Evolutionary conservation across 2,329 filamentous ascomycete genomes (phyloP).

Genomic region (Beauveria australis): DNA sequence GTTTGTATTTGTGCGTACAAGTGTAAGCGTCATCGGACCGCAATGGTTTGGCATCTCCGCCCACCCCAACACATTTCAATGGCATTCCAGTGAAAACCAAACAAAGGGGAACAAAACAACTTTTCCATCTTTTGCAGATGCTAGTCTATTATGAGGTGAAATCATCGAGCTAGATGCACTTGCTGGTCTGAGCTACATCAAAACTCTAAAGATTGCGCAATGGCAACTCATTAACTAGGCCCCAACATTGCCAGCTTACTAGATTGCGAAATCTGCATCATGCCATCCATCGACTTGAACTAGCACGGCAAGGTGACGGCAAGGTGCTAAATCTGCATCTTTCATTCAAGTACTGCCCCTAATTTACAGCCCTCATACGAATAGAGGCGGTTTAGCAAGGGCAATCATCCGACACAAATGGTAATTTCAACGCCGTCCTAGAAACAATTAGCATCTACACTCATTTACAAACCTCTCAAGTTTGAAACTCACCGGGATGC

Average conservation of each 20-base stretch:
- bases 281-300: too few species aligned
- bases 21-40: background rate
- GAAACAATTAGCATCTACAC: background rate
- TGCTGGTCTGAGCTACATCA: background rate
- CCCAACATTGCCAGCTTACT: too few species aligned
- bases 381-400: too few species aligned
- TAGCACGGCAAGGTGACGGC: too few species aligned
- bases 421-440: slow-evolving; percentile 63
- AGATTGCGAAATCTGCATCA: too few species aligned
- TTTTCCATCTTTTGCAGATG: background rate
- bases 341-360: background rate
- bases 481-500: slow-evolving; percentile 46
- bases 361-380: background rate
- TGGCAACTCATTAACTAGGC: too few species aligned
- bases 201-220: background rate
- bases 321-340: too few species aligned
- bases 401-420: slow-evolving; percentile 36
- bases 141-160: background rate
- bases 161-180: background rate
- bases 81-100: background rate
- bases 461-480: background rate
- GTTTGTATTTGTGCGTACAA: background rate
- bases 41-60: background rate
- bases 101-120: too few species aligned
- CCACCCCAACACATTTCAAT: background rate